A percentile compares a stretch with the other conserved stretches of the same genome.
Evolutionary conservation across 2,329 filamentous ascomycete genomes (phyloP).

Genomic region (Malbranchea cinnamomea): DNA sequence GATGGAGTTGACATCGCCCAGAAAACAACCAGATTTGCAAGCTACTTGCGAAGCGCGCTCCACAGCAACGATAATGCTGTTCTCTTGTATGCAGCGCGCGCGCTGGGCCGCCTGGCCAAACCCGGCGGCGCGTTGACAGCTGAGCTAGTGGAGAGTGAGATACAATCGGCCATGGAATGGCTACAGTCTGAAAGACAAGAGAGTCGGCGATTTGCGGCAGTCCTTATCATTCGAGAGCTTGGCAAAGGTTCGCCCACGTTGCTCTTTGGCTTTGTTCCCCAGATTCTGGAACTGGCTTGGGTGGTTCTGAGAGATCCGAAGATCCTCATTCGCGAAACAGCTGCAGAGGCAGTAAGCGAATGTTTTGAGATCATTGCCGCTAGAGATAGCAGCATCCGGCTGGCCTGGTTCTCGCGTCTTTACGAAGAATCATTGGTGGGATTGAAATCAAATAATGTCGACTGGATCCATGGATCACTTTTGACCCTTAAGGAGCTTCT

Average conservation of each 20-base stretch:
- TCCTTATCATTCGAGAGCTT: constrained; percentile 78
- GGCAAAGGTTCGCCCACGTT: constrained; percentile 86
- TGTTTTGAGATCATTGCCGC: constrained; percentile 94
- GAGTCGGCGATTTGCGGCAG: constrained; percentile 82
- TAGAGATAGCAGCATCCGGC: constrained; percentile 74
- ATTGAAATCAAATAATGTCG: constrained; percentile 64
- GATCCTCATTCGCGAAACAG: constrained; percentile 80
- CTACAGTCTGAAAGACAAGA: constrained; percentile 89
- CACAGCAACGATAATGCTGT: constrained; percentile 82
- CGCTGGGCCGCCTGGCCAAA: constrained; percentile 76
- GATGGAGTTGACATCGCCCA: constrained; percentile 85
- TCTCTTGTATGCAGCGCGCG: constrained; percentile 78
- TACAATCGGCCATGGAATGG: constrained; percentile 93
- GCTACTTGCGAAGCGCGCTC: constrained; percentile 74
- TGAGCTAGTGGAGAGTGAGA: constrained; percentile 89
- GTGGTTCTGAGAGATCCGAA: constrained; percentile 79
- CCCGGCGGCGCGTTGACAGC: constrained; percentile 89
- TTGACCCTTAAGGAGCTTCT: constrained; percentile 86
- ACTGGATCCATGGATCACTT: constrained; percentile 86
- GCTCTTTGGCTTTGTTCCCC: constrained; percentile 88
- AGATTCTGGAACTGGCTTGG: constrained; percentile 94
- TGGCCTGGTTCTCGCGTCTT: constrained; percentile 79
- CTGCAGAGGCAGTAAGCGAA: constrained; percentile 82
- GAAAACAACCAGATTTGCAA: constrained; percentile 89
- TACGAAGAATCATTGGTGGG: constrained; percentile 72